These are phyloP conservation scores for Lipomyces chichibuensis DNA, from an alignment of 805 yeast species.

Conservation along the genomic window DNA sequence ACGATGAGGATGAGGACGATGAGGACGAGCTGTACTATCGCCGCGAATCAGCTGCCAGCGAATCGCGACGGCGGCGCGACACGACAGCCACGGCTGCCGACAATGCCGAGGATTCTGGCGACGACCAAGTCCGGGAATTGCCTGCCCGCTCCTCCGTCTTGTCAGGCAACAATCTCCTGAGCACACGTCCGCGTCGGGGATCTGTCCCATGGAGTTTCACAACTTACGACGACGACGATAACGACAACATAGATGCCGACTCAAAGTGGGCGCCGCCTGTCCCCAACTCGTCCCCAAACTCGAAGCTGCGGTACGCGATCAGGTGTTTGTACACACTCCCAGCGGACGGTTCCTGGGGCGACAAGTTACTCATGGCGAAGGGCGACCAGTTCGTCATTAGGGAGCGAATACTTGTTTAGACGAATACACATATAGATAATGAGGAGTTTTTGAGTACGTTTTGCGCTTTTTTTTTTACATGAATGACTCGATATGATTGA, in stretches of 20 bases:
- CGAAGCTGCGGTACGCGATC: slow-evolving; percentile 30
- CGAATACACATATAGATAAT: neutral
- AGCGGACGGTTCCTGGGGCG: slow-evolving; percentile 36
- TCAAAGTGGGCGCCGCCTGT: slow-evolving; percentile 32
- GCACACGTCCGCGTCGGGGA: slow-evolving; percentile 16
- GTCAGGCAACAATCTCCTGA: neutral
- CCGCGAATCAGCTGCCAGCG: slow-evolving; percentile 9
- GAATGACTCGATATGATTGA: neutral
- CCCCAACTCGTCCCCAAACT: slow-evolving; percentile 19
- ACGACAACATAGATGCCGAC: slow-evolving; percentile 5
- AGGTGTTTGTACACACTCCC: slow-evolving; percentile 33
- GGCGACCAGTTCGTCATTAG: slow-evolving; percentile 33
- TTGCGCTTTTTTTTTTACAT: neutral
- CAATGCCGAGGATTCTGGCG: neutral
- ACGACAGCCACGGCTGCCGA: neutral
- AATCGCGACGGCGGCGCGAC: slow-evolving; percentile 9
- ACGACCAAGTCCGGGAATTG: neutral
- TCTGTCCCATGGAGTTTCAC: slow-evolving; percentile 13
- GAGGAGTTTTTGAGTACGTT: slow-evolving; percentile 2
- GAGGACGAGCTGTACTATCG: slow-evolving; percentile 29
- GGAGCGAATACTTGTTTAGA: slow-evolving; percentile 22
- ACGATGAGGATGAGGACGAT: slow-evolving; percentile 16
- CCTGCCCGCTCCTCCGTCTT: neutral
- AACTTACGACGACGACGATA: slow-evolving; percentile 9
- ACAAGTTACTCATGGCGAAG: slow-evolving; percentile 26